Conservation (phyloP, 2,329 filamentous ascomycete species). For the Aspergillus fischeri region DNA sequence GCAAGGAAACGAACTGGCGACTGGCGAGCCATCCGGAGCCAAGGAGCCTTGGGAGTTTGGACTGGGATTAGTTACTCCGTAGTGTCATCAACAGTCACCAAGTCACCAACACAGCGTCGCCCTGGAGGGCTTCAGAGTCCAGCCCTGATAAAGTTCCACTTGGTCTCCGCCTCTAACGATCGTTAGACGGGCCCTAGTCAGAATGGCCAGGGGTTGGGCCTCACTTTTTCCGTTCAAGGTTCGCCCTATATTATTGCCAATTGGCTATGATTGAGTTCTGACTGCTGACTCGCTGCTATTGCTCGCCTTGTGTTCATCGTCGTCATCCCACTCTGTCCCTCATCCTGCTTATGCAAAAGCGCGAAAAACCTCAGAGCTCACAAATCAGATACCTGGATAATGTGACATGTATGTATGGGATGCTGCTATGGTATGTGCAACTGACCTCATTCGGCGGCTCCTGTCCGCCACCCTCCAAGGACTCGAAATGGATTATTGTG, state of each 20-base stretch:
- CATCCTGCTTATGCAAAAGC: neutral
- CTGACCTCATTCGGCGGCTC: neutral
- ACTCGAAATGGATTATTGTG: neutral
- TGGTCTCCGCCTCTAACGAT: slow-evolving; percentile 20
- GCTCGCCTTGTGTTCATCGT: neutral
- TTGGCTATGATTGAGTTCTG: neutral
- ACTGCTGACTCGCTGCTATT: slow-evolving; percentile 1
- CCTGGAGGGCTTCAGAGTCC: slow-evolving; percentile 11
- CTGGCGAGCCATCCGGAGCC: neutral
- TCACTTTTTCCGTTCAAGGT: neutral
- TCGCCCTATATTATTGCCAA: neutral
- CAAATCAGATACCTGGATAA: neutral
- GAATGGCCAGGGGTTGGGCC: slow-evolving; percentile 20
- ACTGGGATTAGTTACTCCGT: neutral
- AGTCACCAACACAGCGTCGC: slow-evolving; percentile 8
- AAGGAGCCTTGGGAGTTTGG: neutral
- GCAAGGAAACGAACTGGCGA: neutral
- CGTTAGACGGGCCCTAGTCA: slow-evolving; percentile 18
- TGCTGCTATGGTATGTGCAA: neutral
- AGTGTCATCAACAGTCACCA: neutral
- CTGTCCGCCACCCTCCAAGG: neutral
- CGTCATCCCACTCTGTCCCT: slow-evolving; percentile 1
- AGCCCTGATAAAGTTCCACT: slow-evolving; percentile 21
- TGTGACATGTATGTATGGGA: slow-evolving; percentile 3
- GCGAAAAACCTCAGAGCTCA: neutral